phyloP scores from a whole-genome alignment of 2,329 filamentous ascomycete genomes.

The Aspergillus sp. region DNA sequence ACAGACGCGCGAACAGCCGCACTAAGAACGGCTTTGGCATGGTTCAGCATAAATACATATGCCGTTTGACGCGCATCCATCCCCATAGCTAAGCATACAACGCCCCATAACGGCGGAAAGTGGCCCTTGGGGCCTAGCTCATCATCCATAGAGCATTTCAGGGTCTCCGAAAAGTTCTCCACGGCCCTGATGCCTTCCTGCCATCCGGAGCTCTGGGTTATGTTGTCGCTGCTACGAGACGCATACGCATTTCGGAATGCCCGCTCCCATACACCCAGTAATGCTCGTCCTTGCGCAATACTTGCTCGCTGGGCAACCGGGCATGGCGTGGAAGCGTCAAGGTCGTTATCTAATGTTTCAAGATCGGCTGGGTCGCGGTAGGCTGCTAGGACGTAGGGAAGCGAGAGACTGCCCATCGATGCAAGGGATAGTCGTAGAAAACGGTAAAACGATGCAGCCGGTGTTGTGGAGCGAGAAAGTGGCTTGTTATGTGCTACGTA shows the following conservation, averaged over 20 bases:
- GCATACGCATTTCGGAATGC: constrained; percentile 45
- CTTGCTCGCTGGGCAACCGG: constrained; percentile 63
- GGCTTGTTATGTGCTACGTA: constrained; percentile 59
- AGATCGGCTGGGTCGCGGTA: constrained; percentile 53
- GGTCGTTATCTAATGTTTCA: constrained; percentile 59
- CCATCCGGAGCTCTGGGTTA: constrained; percentile 20
- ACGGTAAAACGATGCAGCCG: constrained; percentile 48
- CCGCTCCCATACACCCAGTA: constrained; percentile 61
- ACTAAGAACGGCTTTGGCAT: constrained; percentile 62
- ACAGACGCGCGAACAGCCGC: constrained; percentile 64
- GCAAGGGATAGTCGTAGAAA: constrained; percentile 59
- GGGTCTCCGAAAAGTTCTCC: constrained; percentile 37
- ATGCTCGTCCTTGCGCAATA: constrained; percentile 59
- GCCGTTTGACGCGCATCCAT: constrained; percentile 54
- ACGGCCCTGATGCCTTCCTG: constrained; percentile 27
- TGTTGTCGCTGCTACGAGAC: neutral
- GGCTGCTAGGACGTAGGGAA: constrained; percentile 60
- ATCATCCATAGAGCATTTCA: constrained; percentile 36
- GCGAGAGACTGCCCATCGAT: constrained; percentile 58
- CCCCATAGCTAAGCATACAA: constrained; percentile 53
- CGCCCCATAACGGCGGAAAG: constrained; percentile 62
- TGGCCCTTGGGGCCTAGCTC: constrained; percentile 50
- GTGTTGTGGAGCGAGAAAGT: constrained; percentile 31
- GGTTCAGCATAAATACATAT: constrained; percentile 64
- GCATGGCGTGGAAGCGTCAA: constrained; percentile 63